Evolutionary conservation across 2,329 filamentous ascomycete genomes (phyloP), one percentile per base, ranked within the genome.

Genomic region (Rutstroemia sp.): DNA sequence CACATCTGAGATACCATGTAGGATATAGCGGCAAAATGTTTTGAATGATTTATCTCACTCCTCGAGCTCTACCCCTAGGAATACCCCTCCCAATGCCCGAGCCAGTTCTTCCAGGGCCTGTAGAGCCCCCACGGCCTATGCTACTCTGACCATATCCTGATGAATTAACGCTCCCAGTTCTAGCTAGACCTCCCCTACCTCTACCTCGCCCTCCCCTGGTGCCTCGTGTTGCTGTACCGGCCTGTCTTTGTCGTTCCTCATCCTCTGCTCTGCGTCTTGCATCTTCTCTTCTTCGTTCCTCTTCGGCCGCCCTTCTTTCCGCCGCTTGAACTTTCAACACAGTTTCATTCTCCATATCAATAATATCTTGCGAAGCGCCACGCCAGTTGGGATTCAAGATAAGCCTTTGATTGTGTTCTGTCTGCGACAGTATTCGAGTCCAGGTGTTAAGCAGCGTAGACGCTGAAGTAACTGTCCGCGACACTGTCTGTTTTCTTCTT

Each of bases 371-470:
- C 4, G 83, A 88, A 27, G 92, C 88, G 56, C 94, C 94, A 68
- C 92, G 87, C 91, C 92, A 99, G 57, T 83, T 78, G 2, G 90
- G 88, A 67, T 96, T 88, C 47, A 97, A 78, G 46, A 99, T 86
- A 51, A 99, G 77, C 23, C 94, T 85, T 71, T 97, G 92, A 69
- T 95, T 97, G 73, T 99, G 94, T 73, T 99, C 94, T 4, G 94
- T 96, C 72, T 99, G 94, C 6, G 90, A 94, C 12, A 99, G 81
- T 63, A 99, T 96, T 52, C 91, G 86, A 8, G 91, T 95, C 92
- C 92, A 99, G 16, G 92, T 95, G 66, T 95, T 91, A 34, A 99
- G 83, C 14, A 99, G 81, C 1, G 88, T 88, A 14, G 92, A 95
- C 3, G 94, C 91, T 55, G 92, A 92, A 63, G 81, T 81, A 44